phyloP scores from a whole-genome alignment of 768 basidiomycete genomes.

The Rhodotorula toruloides region DNA sequence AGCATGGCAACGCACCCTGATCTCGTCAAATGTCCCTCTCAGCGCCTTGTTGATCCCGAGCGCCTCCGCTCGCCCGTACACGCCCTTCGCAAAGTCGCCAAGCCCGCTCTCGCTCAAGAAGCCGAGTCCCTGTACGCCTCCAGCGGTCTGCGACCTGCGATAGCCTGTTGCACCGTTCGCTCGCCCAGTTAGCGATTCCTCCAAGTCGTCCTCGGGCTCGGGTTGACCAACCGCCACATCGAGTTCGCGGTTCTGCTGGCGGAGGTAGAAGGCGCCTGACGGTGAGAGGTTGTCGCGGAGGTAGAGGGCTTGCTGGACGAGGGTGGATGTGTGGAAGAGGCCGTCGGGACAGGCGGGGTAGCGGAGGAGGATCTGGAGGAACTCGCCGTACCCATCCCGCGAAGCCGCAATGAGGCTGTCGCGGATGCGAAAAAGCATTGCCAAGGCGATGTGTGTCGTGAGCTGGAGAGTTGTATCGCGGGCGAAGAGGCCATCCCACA shows the following conservation, averaged over 20 bases:
- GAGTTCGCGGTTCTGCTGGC: constrained; percentile 31
- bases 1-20: constrained; percentile 20
- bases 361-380: constrained; percentile 75
- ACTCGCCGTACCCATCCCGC: constrained; percentile 72
- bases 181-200: not conserved
- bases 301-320: constrained; percentile 76
- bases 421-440: constrained; percentile 90
- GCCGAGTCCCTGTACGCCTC: not conserved
- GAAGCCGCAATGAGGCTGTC: constrained; percentile 60
- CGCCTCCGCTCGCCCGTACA: constrained; percentile 39
- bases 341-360: constrained; percentile 61
- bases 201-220: constrained; percentile 7
- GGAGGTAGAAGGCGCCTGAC: constrained; percentile 14
- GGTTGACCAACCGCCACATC: constrained; percentile 12
- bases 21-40: constrained; percentile 34
- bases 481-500: constrained; percentile 97
- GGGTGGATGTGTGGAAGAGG: constrained; percentile 56
- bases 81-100: constrained; percentile 37
- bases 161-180: not conserved
- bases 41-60: constrained; percentile 42
- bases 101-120: constrained; percentile 16
- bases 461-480: constrained; percentile 71
- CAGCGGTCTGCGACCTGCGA: constrained; percentile 3
- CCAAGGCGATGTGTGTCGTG: constrained; percentile 80
- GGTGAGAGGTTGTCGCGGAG: constrained; percentile 39